Evolutionary conservation across 441 rosid genomes (phyloP), one percentile per base, ranked within the genome.

Genomic region (Erodium moschatum): DNA sequence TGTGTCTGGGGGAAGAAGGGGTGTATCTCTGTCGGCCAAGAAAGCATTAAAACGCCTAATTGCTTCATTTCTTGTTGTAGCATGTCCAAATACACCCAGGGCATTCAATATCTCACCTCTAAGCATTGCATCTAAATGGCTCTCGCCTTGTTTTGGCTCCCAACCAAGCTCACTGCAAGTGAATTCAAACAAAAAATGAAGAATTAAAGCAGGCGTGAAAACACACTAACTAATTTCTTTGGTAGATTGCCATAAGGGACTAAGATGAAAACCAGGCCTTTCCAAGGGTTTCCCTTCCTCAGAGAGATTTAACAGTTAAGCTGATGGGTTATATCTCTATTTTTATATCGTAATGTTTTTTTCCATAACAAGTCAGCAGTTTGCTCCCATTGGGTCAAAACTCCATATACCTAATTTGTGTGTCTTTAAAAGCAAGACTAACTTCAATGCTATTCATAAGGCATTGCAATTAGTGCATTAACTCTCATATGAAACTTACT

Each of bases 41-140:
- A 85, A 91, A 75, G 91, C 85, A 70, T 84, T 74, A 76, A 94
- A 89, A 67, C 97, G 89, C 65, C 86, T 79, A 62, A 64, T 69
- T 54, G 86, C 97, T 86, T 94, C 96, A 46, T 76, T 76, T 65
- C 81, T 78, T 19, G 97, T 89, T 77, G 71, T 82, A 11, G 83
- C 89, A 79, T 88, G 87, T 27, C 99, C 92, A 75, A 82, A 79
- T 31, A 65, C 69, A 69, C 92, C 91, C 71, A 91, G 90, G 66
- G 92, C 97, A 72, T 87, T 78, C 81, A 87, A 76, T 68, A 91
- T 69, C 82, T 94, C 94, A 76, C 96, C 97, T 81, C 99, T 86
- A 80, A 91, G 81, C 97, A 91, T 84, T 58, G 94, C 82, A 77
- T 94, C 92, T 54, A 88, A 85, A 83, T 89, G 97, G 68, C 90